Evolutionary conservation across 176 grass and related monocot species (phyloP).

Genomic region (Microstegium vimineum): DNA sequence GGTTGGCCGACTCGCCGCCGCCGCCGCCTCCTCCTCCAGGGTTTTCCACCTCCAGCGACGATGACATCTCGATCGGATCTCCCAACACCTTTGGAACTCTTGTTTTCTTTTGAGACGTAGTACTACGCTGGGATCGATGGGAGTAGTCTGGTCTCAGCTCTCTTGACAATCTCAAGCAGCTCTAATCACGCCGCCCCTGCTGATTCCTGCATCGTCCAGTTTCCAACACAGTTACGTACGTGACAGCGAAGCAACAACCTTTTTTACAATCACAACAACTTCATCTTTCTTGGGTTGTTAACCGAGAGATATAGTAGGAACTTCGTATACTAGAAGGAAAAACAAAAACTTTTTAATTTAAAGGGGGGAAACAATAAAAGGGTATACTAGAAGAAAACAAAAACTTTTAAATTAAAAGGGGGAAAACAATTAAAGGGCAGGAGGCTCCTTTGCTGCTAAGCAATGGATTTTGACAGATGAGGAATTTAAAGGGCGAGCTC

Average conservation of each 20-base stretch:
- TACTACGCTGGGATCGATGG: too few species aligned
- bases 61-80: slow-evolving; percentile 16
- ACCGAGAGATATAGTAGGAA: not conserved
- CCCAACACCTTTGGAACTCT: not conserved
- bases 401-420: not conserved
- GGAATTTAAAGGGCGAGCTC: too few species aligned
- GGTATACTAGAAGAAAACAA: too few species aligned
- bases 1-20: not conserved
- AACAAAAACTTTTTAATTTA: too few species aligned
- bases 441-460: not conserved
- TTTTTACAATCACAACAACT: slow-evolving; percentile 26
- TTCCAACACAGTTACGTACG: not conserved
- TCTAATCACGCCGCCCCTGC: not conserved
- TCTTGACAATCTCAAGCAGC: not conserved
- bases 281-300: not conserved
- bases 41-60: slow-evolving; percentile 34
- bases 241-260: slow-evolving; percentile 13
- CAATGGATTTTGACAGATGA: not conserved
- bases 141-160: not conserved
- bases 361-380: not conserved
- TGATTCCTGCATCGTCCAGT: not conserved
- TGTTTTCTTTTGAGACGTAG: too few species aligned
- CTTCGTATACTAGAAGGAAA: too few species aligned
- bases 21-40: not conserved
- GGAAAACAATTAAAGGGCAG: not conserved